phyloP scores from a whole-genome alignment of 2,329 filamentous ascomycete genomes.

The Lecanicillium sp. region DNA sequence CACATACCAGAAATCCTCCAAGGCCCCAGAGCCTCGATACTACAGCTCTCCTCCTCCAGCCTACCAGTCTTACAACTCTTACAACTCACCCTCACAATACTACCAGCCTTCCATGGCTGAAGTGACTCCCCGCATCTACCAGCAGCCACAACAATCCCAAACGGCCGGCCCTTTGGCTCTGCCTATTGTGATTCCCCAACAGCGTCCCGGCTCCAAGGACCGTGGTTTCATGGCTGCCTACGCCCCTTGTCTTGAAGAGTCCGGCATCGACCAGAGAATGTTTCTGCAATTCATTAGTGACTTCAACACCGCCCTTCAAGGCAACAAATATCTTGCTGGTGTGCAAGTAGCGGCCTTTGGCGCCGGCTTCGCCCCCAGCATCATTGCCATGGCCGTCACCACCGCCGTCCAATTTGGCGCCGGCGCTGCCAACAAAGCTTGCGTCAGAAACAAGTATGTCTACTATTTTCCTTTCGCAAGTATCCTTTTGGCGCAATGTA shows the following conservation, averaged over 20 bases:
- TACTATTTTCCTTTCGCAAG: neutral
- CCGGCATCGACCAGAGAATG: conserved; percentile 8
- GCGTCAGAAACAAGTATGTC: conserved; percentile 8
- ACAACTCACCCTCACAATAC: no score
- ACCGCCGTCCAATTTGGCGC: conserved; percentile 9
- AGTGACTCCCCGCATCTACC: no score
- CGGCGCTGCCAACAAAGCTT: conserved; percentile 8
- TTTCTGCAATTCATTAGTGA: conserved; percentile 9
- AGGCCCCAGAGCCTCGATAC: no score
- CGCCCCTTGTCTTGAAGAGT: conserved; percentile 6
- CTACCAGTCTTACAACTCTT: no score
- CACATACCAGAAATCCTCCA: no score
- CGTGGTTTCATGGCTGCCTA: conserved; percentile 11
- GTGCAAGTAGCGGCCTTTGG: conserved; percentile 11
- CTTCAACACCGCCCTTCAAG: conserved; percentile 10
- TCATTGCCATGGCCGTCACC: conserved; percentile 8
- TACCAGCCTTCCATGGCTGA: no score
- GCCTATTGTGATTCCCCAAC: conserved; percentile 9
- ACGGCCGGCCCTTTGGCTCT: conserved; percentile 6
- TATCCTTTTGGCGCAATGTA: neutral
- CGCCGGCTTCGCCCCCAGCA: conserved; percentile 9
- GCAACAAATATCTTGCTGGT: conserved; percentile 9
- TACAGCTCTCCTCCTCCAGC: no score
- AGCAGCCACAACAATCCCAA: no score
- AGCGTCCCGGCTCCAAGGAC: conserved; percentile 9